phyloP scores from a whole-genome alignment of 2,329 filamentous ascomycete genomes.

The Apiospora kogelbergensis region DNA sequence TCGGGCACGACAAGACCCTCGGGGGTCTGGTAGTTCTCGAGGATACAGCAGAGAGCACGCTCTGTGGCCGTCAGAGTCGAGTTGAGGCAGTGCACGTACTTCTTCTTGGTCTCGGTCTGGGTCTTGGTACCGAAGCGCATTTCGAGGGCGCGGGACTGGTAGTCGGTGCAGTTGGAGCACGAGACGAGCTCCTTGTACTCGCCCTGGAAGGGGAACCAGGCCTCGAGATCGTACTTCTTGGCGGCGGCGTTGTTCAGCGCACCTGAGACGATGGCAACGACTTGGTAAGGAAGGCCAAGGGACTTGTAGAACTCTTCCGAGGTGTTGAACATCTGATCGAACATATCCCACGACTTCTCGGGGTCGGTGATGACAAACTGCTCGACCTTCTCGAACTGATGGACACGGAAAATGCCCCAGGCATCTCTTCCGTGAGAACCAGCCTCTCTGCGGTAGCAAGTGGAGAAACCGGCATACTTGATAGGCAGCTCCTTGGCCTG shows the following conservation, averaged over 20 bases:
- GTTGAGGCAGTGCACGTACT: constrained; percentile 92
- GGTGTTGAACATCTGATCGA: constrained; percentile 87
- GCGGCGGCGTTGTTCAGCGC: constrained; percentile 85
- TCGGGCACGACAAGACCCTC: constrained; percentile 82
- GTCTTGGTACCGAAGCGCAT: constrained; percentile 89
- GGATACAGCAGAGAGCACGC: constrained; percentile 86
- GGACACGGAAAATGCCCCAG: constrained; percentile 97
- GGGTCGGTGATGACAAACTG: constrained; percentile 65
- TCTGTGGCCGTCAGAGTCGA: constrained; percentile 89
- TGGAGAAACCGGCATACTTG: constrained; percentile 89
- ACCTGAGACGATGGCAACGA: constrained; percentile 94
- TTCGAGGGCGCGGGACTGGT: constrained; percentile 91
- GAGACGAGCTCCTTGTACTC: constrained; percentile 99
- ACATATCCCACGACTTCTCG: constrained; percentile 88
- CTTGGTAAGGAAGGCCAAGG: constrained; percentile 83
- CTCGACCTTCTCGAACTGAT: constrained; percentile 89
- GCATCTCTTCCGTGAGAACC: constrained; percentile 90
- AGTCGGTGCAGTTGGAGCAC: constrained; percentile 97
- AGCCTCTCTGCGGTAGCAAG: constrained; percentile 94
- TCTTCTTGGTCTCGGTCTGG: constrained; percentile 81
- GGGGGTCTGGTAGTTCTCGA: constrained; percentile 96
- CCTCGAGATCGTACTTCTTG: constrained; percentile 96
- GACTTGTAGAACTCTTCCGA: constrained; percentile 96
- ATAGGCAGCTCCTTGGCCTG: constrained; percentile 82
- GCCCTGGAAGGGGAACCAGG: constrained; percentile 93